Conservation (phyloP, 306 rosid species). For the Senna siamea region DNA sequence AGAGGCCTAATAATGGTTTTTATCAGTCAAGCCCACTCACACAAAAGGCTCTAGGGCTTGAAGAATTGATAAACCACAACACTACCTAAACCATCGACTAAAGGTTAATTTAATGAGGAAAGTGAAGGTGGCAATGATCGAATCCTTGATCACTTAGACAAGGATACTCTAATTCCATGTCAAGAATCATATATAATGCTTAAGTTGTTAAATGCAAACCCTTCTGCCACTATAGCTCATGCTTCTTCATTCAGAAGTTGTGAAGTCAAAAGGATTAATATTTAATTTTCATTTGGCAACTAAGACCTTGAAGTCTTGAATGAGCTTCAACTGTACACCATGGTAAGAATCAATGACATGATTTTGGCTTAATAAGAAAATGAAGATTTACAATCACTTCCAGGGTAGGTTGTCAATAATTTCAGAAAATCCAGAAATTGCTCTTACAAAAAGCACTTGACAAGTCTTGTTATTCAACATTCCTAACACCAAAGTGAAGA, state of each 20-base stretch:
- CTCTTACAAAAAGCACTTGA: not conserved
- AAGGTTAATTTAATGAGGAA: not conserved
- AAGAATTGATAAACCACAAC: not conserved
- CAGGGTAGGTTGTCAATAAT: constrained; percentile 8
- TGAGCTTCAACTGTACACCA: not conserved
- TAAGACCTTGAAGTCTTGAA: not conserved
- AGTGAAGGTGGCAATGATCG: not conserved
- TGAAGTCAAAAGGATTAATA: not conserved
- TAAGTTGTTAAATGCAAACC: not conserved
- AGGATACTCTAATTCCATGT: not conserved
- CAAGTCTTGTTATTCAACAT: not conserved
- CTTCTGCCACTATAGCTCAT: not conserved
- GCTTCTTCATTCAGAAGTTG: constrained; percentile 7
- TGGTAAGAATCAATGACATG: constrained; percentile 3
- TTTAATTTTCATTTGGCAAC: constrained; percentile 12
- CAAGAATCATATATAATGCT: constrained; percentile 12
- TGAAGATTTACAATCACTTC: not conserved
- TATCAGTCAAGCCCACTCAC: not conserved
- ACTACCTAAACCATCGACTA: not conserved
- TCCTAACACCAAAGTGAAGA: not conserved
- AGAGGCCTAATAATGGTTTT: not conserved
- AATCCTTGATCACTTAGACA: constrained; percentile 5
- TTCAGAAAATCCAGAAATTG: not conserved
- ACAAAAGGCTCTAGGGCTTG: not conserved
- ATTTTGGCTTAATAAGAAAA: not conserved